These are phyloP conservation scores for Aspergillus conjunctus DNA, from an alignment of 495 filamentous ascomycete species.

Conservation along the genomic window DNA sequence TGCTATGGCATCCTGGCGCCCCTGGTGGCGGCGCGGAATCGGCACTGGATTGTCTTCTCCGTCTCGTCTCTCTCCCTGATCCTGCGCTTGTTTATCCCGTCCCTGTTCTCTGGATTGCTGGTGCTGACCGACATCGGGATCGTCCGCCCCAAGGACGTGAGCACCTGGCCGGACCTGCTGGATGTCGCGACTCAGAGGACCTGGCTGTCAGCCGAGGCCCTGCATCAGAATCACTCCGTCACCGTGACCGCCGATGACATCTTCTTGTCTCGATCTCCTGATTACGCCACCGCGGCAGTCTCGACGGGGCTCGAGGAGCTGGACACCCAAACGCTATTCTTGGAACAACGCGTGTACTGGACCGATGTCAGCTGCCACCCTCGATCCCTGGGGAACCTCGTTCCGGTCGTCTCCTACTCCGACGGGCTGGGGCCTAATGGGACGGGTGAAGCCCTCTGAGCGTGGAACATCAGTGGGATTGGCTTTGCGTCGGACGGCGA, in stretches of 20 bases:
- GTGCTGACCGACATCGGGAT: conserved; percentile 11
- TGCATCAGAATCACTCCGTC: not conserved
- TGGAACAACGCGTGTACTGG: conserved; percentile 33
- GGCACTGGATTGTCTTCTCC: conserved; percentile 29
- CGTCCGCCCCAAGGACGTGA: conserved; percentile 11
- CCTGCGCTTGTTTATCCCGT: conserved; percentile 24
- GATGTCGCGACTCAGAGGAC: conserved; percentile 21
- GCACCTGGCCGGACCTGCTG: conserved; percentile 30
- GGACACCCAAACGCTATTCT: conserved; percentile 9
- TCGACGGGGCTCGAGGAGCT: conserved; percentile 17
- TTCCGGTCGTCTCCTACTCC: not conserved
- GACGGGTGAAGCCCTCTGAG: not conserved
- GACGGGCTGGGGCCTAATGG: too few relatives aligned
- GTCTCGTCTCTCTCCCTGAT: conserved; percentile 25
- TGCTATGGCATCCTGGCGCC: conserved; percentile 25
- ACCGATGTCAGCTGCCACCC: conserved; percentile 23
- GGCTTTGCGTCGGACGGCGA: not conserved
- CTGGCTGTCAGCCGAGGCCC: conserved; percentile 17
- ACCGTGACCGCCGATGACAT: conserved; percentile 1
- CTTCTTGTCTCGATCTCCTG: conserved; percentile 12
- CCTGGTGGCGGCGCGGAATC: conserved; percentile 24
- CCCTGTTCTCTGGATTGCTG: conserved; percentile 27
- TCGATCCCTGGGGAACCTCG: not conserved
- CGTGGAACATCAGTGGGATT: conserved; percentile 1
- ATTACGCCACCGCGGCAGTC: conserved; percentile 23